Evolutionary conservation across 2,329 filamentous ascomycete genomes (phyloP), one percentile per base, ranked within the genome.

Genomic region (Lachnellula subtilissima): DNA sequence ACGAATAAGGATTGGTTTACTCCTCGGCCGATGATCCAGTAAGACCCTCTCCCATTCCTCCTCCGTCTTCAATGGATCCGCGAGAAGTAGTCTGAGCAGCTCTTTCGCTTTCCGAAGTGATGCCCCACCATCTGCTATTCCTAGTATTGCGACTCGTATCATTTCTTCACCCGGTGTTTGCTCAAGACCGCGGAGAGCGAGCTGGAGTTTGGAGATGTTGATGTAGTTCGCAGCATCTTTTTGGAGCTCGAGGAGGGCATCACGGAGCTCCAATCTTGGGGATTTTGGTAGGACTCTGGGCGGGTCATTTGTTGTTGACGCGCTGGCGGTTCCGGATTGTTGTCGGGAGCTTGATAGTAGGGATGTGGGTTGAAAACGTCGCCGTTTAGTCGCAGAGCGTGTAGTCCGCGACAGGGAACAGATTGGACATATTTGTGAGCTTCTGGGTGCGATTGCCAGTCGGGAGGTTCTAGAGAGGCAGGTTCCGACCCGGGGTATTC

Each of bases 201-300:
- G 79, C 70, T 89, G 86, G 47, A 92, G 69, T 54, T 86, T 78
- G 32, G 87, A 83, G n/a, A 86, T 77, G 65, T 87, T 87, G 52
- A 88, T 78, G 63, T 85, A 79, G 56, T 77, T 80, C 23, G 82
- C 78, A 2, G 84, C 83, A 49, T 81, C 74, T 51, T 79, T 80
- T 64, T 87, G 79, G 2, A 93, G 76, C 22, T 81, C 78, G 1
- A 77, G 70, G 0, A 92, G 75, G 2, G 82, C 64, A 39, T 64
- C 54, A 15, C 58, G 60, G n/a, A 71, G 60, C 45, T 66, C 60
- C 2, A 25, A 49, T 43, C 64, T 50, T 9, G 64, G 53, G 11
- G 55, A 19, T 25, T 36, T 52, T 1, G 45, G 15, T 14, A 23
- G 5, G 3, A 4, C 23, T 14, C 12, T 15, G 6, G 19, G 23